These are phyloP conservation scores for Sporobolomyces roseus DNA, from an alignment of 768 basidiomycete genomes.

Conservation along the genomic window DNA sequence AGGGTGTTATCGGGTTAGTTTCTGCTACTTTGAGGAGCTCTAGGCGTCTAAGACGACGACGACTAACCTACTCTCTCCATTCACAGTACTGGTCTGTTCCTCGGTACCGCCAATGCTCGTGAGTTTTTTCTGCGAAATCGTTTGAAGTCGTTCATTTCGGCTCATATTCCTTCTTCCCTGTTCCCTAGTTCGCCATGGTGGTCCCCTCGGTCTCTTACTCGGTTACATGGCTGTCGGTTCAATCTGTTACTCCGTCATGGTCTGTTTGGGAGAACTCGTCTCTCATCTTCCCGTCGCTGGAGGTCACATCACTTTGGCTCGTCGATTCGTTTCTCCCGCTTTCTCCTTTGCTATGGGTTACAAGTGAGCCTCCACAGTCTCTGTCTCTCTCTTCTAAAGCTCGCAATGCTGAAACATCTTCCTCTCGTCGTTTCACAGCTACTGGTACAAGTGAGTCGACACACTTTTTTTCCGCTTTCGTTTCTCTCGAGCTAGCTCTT, in stretches of 20 bases:
- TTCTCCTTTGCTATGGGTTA: slow-evolving; percentile 50
- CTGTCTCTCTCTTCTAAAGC: too few species aligned
- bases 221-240: slow-evolving; percentile 37
- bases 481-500: too few species aligned
- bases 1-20: slow-evolving; percentile 35
- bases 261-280: slow-evolving; percentile 39
- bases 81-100: slow-evolving; percentile 44
- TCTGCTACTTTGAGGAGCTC: background rate
- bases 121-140: background rate
- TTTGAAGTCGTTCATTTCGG: too few species aligned
- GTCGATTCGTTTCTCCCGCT: slow-evolving; percentile 43
- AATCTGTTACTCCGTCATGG: slow-evolving; percentile 40
- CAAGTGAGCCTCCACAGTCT: slow-evolving; percentile 57
- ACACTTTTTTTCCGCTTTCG: too few species aligned
- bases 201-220: slow-evolving; percentile 42
- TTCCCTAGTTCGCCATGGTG: slow-evolving; percentile 40
- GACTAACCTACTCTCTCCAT: background rate
- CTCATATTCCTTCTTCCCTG: background rate
- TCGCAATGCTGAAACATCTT: background rate
- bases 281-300: slow-evolving; percentile 41
- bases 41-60: too few species aligned
- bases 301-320: slow-evolving; percentile 45
- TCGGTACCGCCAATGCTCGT: slow-evolving; percentile 43
- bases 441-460: slow-evolving; percentile 21
- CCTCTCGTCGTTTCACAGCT: background rate